Base-by-base conservation (phyloP, 164 flowering plant species). In the Vitis riparia region DNA sequence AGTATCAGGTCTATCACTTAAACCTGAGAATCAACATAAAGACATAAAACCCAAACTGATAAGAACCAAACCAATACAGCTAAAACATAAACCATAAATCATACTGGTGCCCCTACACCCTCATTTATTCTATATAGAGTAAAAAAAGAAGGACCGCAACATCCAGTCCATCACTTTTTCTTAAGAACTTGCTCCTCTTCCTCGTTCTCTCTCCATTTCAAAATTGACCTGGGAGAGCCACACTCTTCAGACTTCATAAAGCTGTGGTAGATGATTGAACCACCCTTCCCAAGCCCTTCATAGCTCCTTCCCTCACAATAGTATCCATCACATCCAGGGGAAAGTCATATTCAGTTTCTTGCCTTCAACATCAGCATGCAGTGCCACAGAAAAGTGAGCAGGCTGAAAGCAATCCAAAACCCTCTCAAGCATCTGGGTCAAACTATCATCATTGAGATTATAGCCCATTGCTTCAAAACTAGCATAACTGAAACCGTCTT, bases 401-500 rank as follows among this genome's bases (percentile, higher is more conserved):
- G 98, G 97, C 19, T 83, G 53, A 65, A 93, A 93, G 78, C 95
- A 89, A 3, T 62, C 77, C 79, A 93, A 67, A 1, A 88, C 98
- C 81, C 97, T 83, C 65, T 83, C 85, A 11, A 93, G 32, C 75
- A 93, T 59, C 44, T 73, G 59, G n/a, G 10, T 51, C 76, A 87
- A 63, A 19, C 83, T 68, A 68, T 87, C 67, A 1, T 11, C 69
- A 17, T 79, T 72, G 5, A 81, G 78, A 68, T 88, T 82, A 71
- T 86, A 91, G 0, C 94, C 98, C 1, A 73, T 83, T 0, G 90
- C 81, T 77, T 93, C 98, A 76, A 89, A 93, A 64, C 97, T 91
- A 0, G 98, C 93, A 71, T 91, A 93, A 68, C 98, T 93, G 81
- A 89, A 89, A 8, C 97, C 98, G 68, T 91, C 98, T 69, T 93